Percentiles rank a stretch among this genome's conserved stretches.
Evolutionary conservation across 805 yeast genomes (phyloP).

Genomic region (Teunomyces cretensis): DNA sequence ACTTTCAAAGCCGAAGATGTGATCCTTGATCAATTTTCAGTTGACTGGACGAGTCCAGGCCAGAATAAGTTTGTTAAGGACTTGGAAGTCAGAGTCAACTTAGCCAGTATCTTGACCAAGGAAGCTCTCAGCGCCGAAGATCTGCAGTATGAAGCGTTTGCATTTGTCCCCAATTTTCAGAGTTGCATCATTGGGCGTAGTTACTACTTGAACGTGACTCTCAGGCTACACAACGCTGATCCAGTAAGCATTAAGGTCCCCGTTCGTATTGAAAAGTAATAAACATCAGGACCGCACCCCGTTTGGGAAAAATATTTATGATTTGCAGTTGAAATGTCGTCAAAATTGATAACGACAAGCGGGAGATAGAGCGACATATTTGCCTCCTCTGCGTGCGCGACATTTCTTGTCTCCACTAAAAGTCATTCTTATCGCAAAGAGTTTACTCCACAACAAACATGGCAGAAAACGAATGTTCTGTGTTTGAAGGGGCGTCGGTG

Average conservation of each 20-base stretch:
- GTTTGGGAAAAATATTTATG: too few relatives aligned
- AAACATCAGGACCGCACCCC: too few relatives aligned
- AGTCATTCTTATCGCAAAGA: neutral
- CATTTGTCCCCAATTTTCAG: constrained; percentile 28
- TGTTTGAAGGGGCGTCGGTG: constrained; percentile 50
- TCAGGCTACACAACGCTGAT: constrained; percentile 20
- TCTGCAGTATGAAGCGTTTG: constrained; percentile 13
- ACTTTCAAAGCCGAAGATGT: constrained; percentile 16
- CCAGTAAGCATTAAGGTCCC: constrained; percentile 19
- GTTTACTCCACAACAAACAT: neutral
- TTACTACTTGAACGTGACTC: constrained; percentile 20
- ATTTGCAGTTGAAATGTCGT: neutral
- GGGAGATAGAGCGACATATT: neutral
- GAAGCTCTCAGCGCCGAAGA: constrained; percentile 14
- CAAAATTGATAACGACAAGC: too few relatives aligned
- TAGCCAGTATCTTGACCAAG: constrained; percentile 11
- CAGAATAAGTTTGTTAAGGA: constrained; percentile 3
- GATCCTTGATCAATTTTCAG: neutral
- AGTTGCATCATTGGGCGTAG: constrained; percentile 28
- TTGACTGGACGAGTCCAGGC: neutral
- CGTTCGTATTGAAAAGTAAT: constrained; percentile 12
- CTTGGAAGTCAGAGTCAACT: constrained; percentile 10
- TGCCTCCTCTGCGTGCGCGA: too few relatives aligned
- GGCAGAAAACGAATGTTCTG: constrained; percentile 29
- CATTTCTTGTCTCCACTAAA: neutral